Evolutionary conservation across 345 rosid genomes (phyloP).

Genomic region (Bretschneidera sinensis): DNA sequence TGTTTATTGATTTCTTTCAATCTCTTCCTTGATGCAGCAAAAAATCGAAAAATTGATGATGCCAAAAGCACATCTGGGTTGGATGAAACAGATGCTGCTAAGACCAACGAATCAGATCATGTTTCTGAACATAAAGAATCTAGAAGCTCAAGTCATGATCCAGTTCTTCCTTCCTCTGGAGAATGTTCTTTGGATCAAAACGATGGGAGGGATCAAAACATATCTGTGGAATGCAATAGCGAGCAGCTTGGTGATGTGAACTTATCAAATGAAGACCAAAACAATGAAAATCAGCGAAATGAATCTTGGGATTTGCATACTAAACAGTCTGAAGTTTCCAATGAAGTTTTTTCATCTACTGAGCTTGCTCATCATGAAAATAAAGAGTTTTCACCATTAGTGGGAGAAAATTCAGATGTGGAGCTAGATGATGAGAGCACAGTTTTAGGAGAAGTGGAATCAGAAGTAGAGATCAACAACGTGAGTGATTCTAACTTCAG

Average conservation of each 20-base stretch:
- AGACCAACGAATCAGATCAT: constrained; percentile 12
- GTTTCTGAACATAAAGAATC: constrained; percentile 32
- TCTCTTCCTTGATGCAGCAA: constrained; percentile 41
- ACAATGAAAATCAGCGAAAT: constrained; percentile 18
- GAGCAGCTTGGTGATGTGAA: constrained; percentile 21
- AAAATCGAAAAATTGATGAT: constrained; percentile 33
- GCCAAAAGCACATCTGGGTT: constrained; percentile 24
- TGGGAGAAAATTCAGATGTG: constrained; percentile 15
- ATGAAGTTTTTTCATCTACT: constrained; percentile 11
- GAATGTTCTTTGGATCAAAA: constrained; percentile 25
- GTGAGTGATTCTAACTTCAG: constrained; percentile 11
- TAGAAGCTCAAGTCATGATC: constrained; percentile 23
- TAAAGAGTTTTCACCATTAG: constrained; percentile 19
- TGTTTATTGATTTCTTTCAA: neutral
- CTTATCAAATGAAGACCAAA: constrained; percentile 19
- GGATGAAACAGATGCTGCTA: constrained; percentile 26
- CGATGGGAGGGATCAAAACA: constrained; percentile 13
- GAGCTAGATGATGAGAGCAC: constrained; percentile 20
- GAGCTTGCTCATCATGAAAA: constrained; percentile 17
- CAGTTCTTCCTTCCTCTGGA: constrained; percentile 17
- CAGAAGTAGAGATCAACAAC: constrained; percentile 13
- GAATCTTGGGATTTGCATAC: constrained; percentile 10
- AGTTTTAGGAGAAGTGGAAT: constrained; percentile 17
- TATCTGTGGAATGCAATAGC: constrained; percentile 16
- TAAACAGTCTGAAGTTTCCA: constrained; percentile 18